Conservation (phyloP, 257 asterid genomes). For the Verbascum thapsus region DNA sequence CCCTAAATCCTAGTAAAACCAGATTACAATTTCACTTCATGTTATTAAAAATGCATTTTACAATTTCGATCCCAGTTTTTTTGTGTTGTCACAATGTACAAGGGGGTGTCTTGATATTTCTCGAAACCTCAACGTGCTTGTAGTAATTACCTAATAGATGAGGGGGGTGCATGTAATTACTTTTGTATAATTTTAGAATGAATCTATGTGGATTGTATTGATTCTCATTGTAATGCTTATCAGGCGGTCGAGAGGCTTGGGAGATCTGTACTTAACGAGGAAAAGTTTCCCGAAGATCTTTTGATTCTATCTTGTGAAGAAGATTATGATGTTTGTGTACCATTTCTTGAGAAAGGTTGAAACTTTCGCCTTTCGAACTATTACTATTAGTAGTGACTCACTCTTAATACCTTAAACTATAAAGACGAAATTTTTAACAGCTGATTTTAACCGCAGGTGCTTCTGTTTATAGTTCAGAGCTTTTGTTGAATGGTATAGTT, state of each 20-base stretch:
- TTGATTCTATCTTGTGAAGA: slow-evolving; percentile 92
- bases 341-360: slow-evolving; percentile 88
- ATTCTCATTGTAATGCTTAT: slow-evolving; percentile 29
- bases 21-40: no score
- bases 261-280: slow-evolving; percentile 41
- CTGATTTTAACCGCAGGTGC: slow-evolving; percentile 56
- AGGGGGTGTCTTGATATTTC: no score
- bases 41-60: no score
- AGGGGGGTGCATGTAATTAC: background rate
- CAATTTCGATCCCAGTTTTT: no score
- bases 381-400: no score
- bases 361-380: slow-evolving; percentile 15
- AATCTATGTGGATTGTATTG: slow-evolving; percentile 10
- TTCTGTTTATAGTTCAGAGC: slow-evolving; percentile 81
- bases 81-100: no score
- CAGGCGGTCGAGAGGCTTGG: slow-evolving; percentile 56
- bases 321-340: slow-evolving; percentile 75
- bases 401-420: background rate
- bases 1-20: no score
- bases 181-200: background rate
- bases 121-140: background rate
- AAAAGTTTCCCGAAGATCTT: slow-evolving; percentile 63
- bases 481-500: slow-evolving; percentile 89
- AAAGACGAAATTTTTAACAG: slow-evolving; percentile 11
- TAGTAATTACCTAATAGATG: background rate